These are phyloP conservation scores for Lactarius hengduanensis DNA, from an alignment of 768 basidiomycete genomes.

Conservation along the genomic window DNA sequence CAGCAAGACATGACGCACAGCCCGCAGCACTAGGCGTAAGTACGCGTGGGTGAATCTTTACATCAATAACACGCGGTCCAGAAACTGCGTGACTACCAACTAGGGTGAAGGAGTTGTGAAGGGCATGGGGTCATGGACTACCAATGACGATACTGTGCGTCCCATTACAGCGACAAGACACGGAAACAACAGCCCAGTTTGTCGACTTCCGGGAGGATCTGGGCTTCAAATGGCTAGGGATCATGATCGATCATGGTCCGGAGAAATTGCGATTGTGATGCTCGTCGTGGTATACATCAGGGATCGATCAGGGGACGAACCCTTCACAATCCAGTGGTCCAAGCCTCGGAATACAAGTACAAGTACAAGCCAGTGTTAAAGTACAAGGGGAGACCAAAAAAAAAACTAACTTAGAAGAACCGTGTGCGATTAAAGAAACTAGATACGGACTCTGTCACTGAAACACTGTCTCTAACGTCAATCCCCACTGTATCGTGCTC, in stretches of 20 bases:
- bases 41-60: not conserved
- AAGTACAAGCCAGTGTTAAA: not conserved
- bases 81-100: not conserved
- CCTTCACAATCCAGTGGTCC: constrained; percentile 1
- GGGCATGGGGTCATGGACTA: not conserved
- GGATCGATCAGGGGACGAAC: not conserved
- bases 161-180: not conserved
- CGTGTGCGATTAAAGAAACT: constrained; percentile 22
- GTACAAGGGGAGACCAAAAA: not conserved
- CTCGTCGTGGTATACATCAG: not conserved
- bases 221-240: not conserved
- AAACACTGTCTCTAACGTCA: constrained; percentile 19
- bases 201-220: not conserved
- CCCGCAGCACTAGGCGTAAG: not conserved
- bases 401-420: constrained; percentile 16
- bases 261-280: not conserved
- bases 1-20: not conserved
- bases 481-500: constrained; percentile 22
- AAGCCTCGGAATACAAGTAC: constrained; percentile 2
- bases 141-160: not conserved
- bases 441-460: constrained; percentile 20
- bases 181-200: not conserved
- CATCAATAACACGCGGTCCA: not conserved
- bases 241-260: not conserved
- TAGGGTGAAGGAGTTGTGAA: not conserved